phyloP scores from a whole-genome alignment of 768 basidiomycete genomes.

The Tricholoma terreum region DNA sequence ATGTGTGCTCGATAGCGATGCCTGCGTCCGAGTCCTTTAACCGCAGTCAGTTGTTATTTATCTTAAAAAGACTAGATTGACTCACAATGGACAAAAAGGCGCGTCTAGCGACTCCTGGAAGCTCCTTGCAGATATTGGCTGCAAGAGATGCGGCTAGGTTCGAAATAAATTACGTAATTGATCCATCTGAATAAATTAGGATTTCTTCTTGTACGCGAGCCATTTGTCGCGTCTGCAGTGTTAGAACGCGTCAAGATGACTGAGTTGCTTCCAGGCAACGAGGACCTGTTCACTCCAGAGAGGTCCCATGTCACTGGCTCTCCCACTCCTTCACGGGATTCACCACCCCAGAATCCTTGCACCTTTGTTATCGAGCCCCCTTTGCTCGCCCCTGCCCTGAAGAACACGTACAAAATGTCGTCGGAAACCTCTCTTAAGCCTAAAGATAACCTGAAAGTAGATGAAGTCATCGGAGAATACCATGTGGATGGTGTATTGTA shows the following conservation, averaged over 20 bases:
- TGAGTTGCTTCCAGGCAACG: constrained; percentile 14
- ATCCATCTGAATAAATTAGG: background rate
- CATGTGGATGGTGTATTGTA: constrained; percentile 35
- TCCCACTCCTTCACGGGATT: background rate
- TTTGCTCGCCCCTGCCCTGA: constrained; percentile 33
- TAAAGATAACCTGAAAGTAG: constrained; percentile 30
- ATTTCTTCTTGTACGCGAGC: background rate
- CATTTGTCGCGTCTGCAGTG: background rate
- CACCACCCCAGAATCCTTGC: background rate
- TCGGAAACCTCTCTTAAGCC: constrained; percentile 31
- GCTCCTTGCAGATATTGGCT: too few species aligned
- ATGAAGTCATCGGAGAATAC: constrained; percentile 60
- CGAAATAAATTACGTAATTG: background rate
- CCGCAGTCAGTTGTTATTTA: background rate
- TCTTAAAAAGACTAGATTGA: too few species aligned
- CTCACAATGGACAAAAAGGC: too few species aligned
- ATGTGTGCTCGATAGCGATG: constrained; percentile 27
- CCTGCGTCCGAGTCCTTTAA: background rate
- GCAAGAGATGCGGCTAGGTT: too few species aligned
- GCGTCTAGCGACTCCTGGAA: too few species aligned
- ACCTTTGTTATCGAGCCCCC: constrained; percentile 39
- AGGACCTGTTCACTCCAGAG: constrained; percentile 21
- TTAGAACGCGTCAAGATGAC: constrained; percentile 10
- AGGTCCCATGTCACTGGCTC: background rate
- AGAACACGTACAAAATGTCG: constrained; percentile 38